phyloP scores from a whole-genome alignment of 108 stramenopile genomes.

The Cyclotella baltica region DNA sequence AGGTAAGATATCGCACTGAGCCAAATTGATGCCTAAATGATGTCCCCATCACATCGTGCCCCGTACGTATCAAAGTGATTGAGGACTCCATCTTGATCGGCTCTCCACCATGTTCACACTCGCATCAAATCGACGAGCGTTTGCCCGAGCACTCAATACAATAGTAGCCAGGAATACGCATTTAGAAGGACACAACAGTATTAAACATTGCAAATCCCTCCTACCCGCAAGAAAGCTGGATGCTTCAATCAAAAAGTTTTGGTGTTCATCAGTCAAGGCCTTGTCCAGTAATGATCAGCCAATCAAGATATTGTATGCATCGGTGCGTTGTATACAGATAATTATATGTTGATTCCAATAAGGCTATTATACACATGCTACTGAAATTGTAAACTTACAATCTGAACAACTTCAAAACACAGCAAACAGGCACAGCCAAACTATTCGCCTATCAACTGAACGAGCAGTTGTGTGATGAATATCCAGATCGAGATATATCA shows the following conservation, averaged over 20 bases:
- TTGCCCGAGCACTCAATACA: no score
- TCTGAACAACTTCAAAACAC: not conserved
- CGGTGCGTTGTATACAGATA: slow-evolving; percentile 8
- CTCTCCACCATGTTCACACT: no score
- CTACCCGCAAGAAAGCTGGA: not conserved
- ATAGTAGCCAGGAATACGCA: no score
- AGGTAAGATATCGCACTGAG: no score
- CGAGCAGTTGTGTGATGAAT: slow-evolving; percentile 57
- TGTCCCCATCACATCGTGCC: no score
- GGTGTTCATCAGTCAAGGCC: slow-evolving; percentile 21
- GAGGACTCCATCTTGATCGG: no score
- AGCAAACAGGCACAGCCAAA: slow-evolving; percentile 94
- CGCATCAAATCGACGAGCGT: no score
- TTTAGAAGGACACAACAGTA: not conserved
- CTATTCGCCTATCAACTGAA: slow-evolving; percentile 85
- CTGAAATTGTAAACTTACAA: no score
- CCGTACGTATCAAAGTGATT: no score
- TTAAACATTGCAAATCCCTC: not conserved
- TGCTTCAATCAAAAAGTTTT: not conserved
- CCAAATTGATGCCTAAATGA: no score
- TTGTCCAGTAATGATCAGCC: slow-evolving; percentile 24
- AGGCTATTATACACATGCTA: no score
- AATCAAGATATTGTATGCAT: slow-evolving; percentile 28
- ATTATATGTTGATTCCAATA: no score
- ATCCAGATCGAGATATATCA: slow-evolving; percentile 43